Conservation (phyloP, 2,329 filamentous ascomycete species). For the Alternaria sp. region DNA sequence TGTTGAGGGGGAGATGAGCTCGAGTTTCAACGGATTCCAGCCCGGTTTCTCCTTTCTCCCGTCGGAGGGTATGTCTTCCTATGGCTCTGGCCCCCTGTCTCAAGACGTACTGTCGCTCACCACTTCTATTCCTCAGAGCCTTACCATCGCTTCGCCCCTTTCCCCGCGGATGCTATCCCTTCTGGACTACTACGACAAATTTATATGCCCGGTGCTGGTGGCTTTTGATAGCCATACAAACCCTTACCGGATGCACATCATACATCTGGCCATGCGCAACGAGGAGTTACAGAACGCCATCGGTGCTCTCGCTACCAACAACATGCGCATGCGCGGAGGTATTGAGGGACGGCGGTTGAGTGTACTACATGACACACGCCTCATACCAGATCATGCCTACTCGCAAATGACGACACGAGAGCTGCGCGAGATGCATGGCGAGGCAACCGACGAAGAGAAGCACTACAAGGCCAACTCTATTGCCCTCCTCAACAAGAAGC, state of each 20-base stretch:
- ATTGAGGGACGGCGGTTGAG: constrained; percentile 56
- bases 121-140: constrained; percentile 52
- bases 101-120: constrained; percentile 49
- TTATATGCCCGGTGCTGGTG: constrained; percentile 89
- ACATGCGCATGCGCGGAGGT: constrained; percentile 82
- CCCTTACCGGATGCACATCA: constrained; percentile 82
- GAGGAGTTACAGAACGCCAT: constrained; percentile 90
- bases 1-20: constrained; percentile 48
- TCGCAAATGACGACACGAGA: constrained; percentile 47
- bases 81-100: constrained; percentile 47
- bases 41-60: constrained; percentile 49
- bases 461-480: constrained; percentile 86
- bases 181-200: constrained; percentile 91
- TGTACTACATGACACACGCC: constrained; percentile 35
- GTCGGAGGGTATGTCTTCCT: constrained; percentile 51
- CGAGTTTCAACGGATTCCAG: constrained; percentile 46
- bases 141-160: constrained; percentile 62
- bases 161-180: constrained; percentile 84
- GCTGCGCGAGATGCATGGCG: constrained; percentile 52
- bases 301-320: constrained; percentile 86
- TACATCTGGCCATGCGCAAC: constrained; percentile 77
- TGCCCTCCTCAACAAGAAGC: constrained; percentile 79
- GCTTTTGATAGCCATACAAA: constrained; percentile 84
- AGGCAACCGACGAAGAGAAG: constrained; percentile 76
- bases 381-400: constrained; percentile 47